phyloP scores from a whole-genome alignment of 768 basidiomycete genomes.

The Suillus hirtellus region DNA sequence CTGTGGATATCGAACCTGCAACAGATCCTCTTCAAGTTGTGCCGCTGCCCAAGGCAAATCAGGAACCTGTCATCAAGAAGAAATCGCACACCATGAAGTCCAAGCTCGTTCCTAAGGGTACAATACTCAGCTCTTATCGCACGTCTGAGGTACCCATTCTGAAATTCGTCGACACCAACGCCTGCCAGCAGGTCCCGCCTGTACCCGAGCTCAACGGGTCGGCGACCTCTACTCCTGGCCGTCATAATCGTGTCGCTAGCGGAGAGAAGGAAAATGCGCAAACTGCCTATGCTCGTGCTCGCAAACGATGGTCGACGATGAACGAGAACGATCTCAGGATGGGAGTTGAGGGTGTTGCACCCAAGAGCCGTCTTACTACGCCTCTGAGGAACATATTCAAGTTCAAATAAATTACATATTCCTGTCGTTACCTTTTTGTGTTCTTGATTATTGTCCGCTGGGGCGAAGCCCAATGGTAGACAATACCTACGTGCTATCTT shows the following conservation, averaged over 20 bases:
- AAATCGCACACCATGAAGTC: constrained; percentile 17
- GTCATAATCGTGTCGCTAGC: constrained; percentile 18
- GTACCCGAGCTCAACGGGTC: constrained; percentile 9
- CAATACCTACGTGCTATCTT: neutral
- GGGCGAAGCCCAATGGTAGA: too few relatives aligned
- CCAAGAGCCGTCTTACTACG: constrained; percentile 28
- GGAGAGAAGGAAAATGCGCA: constrained; percentile 20
- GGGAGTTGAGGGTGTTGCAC: constrained; percentile 25
- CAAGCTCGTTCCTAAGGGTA: constrained; percentile 19
- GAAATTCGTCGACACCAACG: constrained; percentile 6
- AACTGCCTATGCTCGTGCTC: constrained; percentile 14
- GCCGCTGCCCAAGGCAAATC: neutral
- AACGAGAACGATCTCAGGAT: constrained; percentile 22
- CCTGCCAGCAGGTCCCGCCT: constrained; percentile 1
- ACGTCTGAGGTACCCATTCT: constrained; percentile 10
- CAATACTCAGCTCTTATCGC: constrained; percentile 13
- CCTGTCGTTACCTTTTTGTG: neutral
- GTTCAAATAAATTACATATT: constrained; percentile 23
- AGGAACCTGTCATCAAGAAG: constrained; percentile 1
- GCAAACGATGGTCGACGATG: constrained; percentile 15
- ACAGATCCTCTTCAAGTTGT: neutral
- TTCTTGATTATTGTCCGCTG: too few relatives aligned
- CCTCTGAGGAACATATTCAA: constrained; percentile 35
- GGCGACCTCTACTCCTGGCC: constrained; percentile 14
- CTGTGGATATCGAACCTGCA: neutral